Evolutionary conservation across 495 filamentous ascomycete genomes (phyloP), one percentile per base, ranked within the genome.

Genomic region (Darksidea phi): DNA sequence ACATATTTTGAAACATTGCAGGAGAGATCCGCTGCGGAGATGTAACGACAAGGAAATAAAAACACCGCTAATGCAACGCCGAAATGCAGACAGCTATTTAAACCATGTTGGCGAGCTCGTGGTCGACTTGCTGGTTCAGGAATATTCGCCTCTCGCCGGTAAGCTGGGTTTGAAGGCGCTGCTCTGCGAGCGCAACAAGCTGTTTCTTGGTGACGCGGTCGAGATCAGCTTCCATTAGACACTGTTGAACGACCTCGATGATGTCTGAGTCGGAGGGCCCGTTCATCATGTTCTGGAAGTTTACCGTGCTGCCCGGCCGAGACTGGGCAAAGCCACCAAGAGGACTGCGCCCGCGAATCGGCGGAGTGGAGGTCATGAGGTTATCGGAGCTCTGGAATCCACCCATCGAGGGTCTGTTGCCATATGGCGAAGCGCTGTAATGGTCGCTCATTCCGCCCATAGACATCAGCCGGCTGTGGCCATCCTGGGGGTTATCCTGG

Each of bases 131-230:
- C 65, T 84, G 81, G 75, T 97, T 93, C 73, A 97, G 77, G 78
- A 94, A 96, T 23, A 80, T 81, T 63, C 86, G 82, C 70, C 89
- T 86, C 66, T 96, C 91, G 18, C 89, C 92, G 1, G 80, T 77
- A 58, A 97, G 77, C 63, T 95, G 88, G 11, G 89, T 92, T 76
- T 96, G 91, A 50, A 98, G 75, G 67, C 91, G 81, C 74, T 95
- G 90, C 77, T 98, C 94, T 24, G 95, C 91, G 48, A 97, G 80
- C 12, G 88, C 91, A 77, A 76, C 76, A 79, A 86, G 79, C 80
- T 97, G 94, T 77, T 97, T 98, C 84, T 98, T 98, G 17, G 94
- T 98, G 32, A 98, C 90, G 15, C 80, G 92, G 72, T 98, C 94
- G 20, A 98, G 76, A 75, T 98, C 91, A 1, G 96, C 91, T 69